Evolutionary conservation across 2,329 filamentous ascomycete genomes (phyloP).

Genomic region (Aspergillus neotritici): DNA sequence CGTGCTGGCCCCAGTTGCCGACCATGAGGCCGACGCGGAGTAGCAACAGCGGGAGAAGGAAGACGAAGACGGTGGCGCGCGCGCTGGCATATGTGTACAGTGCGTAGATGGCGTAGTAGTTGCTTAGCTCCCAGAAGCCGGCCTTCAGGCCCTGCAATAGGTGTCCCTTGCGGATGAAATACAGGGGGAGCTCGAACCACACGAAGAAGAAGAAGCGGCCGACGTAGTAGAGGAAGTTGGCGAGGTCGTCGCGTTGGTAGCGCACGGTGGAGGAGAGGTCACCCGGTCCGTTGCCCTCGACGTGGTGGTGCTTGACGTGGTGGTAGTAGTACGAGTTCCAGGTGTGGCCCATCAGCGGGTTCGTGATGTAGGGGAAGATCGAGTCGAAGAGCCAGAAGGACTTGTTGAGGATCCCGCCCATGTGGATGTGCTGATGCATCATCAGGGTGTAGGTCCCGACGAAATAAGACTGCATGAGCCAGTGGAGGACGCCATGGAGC

Average conservation of each 20-base stretch:
- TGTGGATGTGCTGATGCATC: constrained; percentile 82
- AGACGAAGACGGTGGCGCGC: constrained; percentile 57
- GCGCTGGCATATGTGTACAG: constrained; percentile 48
- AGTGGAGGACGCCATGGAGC: constrained; percentile 61
- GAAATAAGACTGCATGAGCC: constrained; percentile 61
- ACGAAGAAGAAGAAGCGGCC: constrained; percentile 67
- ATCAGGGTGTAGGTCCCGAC: constrained; percentile 71
- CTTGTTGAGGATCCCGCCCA: constrained; percentile 60
- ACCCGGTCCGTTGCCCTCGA: constrained; percentile 71
- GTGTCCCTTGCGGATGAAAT: constrained; percentile 64
- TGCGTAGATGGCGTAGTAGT: constrained; percentile 50
- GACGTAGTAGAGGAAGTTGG: constrained; percentile 65
- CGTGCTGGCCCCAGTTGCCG: constrained; percentile 80
- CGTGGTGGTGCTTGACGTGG: constrained; percentile 80
- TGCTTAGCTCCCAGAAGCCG: constrained; percentile 56
- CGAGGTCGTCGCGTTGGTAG: constrained; percentile 65
- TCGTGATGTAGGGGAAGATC: constrained; percentile 65
- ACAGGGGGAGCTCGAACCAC: constrained; percentile 69
- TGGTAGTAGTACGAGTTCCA: constrained; percentile 85
- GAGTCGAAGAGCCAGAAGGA: constrained; percentile 54
- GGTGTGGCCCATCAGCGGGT: constrained; percentile 74
- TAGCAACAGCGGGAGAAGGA: constrained; percentile 60
- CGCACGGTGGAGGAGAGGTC: constrained; percentile 71
- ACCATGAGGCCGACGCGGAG: constrained; percentile 70
- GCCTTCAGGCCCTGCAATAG: constrained; percentile 50